phyloP scores from a whole-genome alignment of 2,329 filamentous ascomycete genomes.

The Curvularia hawaiiensis region DNA sequence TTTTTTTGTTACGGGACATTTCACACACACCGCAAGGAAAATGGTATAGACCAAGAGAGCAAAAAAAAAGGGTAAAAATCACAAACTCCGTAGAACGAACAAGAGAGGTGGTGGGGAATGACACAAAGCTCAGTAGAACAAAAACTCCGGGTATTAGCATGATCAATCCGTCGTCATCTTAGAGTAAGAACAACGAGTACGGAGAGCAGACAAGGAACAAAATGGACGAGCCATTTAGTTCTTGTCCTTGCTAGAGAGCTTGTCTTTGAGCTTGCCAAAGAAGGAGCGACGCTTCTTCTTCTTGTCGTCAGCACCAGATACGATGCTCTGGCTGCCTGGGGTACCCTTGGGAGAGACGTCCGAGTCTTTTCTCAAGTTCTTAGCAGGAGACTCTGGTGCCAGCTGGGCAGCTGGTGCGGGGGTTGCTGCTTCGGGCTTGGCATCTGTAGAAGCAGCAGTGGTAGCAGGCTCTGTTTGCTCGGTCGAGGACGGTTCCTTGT shows the following conservation, averaged over 20 bases:
- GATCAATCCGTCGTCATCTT: constrained; percentile 17
- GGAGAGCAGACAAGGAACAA: constrained; percentile 18
- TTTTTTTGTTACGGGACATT: constrained; percentile 24
- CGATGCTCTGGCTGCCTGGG: constrained; percentile 46
- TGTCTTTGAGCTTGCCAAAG: constrained; percentile 57
- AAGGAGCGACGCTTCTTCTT: constrained; percentile 55
- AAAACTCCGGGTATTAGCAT: constrained; percentile 31
- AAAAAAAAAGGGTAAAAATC: constrained; percentile 11
- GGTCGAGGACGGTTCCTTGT: constrained; percentile 47
- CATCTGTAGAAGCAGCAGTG: constrained; percentile 49
- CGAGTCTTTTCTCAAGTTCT: constrained; percentile 32
- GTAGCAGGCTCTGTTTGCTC: constrained; percentile 48
- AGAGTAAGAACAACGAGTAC: constrained; percentile 11
- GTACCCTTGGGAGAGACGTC: constrained; percentile 45
- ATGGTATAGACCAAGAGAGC: constrained; percentile 43
- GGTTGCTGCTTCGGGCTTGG: constrained; percentile 33
- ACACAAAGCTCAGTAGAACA: constrained; percentile 21
- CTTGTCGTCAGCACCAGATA: constrained; percentile 43
- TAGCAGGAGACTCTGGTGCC: constrained; percentile 39
- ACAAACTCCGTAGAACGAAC: constrained; percentile 34
- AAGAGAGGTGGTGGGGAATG: constrained; percentile 31
- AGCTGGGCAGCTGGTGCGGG: constrained; percentile 16
- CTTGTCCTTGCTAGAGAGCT: constrained; percentile 46
- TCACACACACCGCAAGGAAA: constrained; percentile 28
- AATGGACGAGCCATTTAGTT: constrained; percentile 22